Conservation (phyloP, 1,284 basidiomycete species). For the Calocybe gambosa region DNA sequence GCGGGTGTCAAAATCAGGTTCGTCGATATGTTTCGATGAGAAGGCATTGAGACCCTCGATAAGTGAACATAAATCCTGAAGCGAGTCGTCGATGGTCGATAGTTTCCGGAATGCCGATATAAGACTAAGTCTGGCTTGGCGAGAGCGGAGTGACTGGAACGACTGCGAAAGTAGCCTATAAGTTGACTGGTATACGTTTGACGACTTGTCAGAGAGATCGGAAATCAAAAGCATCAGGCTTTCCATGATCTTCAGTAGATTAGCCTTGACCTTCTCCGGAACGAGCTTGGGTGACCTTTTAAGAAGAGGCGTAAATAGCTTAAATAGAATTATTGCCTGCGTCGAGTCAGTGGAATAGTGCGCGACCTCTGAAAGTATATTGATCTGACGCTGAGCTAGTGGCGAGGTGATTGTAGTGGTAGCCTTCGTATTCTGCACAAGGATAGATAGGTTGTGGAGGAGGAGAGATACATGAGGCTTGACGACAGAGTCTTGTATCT, state of each 20-base stretch:
- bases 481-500: conserved; percentile 54
- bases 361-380: conserved; percentile 76
- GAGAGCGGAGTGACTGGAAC: conserved; percentile 71
- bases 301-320: conserved; percentile 78
- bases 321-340: conserved; percentile 74
- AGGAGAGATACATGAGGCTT: conserved; percentile 75
- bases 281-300: conserved; percentile 73
- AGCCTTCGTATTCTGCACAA: conserved; percentile 63
- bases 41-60: conserved; percentile 81
- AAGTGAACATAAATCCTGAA: conserved; percentile 48
- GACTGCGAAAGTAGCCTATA: conserved; percentile 69
- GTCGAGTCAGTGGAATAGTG: conserved; percentile 64
- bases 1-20: conserved; percentile 90
- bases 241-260: conserved; percentile 76
- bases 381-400: conserved; percentile 78
- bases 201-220: conserved; percentile 50
- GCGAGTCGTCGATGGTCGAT: conserved; percentile 42
- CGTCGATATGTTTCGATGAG: conserved; percentile 77
- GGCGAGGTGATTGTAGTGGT: conserved; percentile 59
- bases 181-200: conserved; percentile 47
- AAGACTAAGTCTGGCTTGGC: conserved; percentile 64
- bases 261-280: conserved; percentile 83
- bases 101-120: conserved; percentile 61
- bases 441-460: conserved; percentile 65
- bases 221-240: conserved; percentile 72